Base-by-base conservation (phyloP, 768 basidiomycete genomes). In the Amanita rimosa region DNA sequence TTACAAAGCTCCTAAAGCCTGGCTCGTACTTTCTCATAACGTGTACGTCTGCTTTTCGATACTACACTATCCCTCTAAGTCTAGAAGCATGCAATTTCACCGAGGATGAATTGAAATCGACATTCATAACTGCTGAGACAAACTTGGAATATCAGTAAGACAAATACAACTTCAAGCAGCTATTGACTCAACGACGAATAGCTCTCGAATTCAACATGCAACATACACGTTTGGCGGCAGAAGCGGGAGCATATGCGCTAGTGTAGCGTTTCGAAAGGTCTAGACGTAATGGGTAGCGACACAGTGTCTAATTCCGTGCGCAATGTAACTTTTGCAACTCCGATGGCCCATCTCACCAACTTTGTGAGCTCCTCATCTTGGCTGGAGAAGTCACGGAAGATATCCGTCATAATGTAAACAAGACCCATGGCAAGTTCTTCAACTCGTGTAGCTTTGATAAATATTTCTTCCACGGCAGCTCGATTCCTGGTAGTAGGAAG, bases 81-180 rank as follows among this genome's bases (percentile, higher is more conserved):
- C 22, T 37, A 40, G 2, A 52, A 82, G 84, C 89, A 2, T 92
- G 89, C 58, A 91, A 91, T 59, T 91, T 89, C 55, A 92, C 89
- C 0, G 82, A 86, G 54, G 76, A 81, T 0, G 89, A 92, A 58
- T 58, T 91, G 31, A 74, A 69, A 55, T 57, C 65, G 3, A 72
- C 57, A 45, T 86, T 90, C 55, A 63, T 64, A 10, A 67, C 63
- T 0, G 57, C 63, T 7, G 72, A 65, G 11, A 74, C 76, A 14
- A 68, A 72, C 4, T 63, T 92, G 27, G 48, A 58, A 34, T 88
- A 82, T 60, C 79, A 85, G 89, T 91, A 57, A 60, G 78, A 66
- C 26, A 19, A 22, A 29, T 26, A 14, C 16, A 31, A 7, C 47
- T 14, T n/a, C 43, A 13, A 14, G 45, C 44, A 51, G 43, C 41